Evolutionary conservation across 108 stramenopile genomes (phyloP), one percentile per base, ranked within the genome.

Genomic region (Skeletonema marinoi): DNA sequence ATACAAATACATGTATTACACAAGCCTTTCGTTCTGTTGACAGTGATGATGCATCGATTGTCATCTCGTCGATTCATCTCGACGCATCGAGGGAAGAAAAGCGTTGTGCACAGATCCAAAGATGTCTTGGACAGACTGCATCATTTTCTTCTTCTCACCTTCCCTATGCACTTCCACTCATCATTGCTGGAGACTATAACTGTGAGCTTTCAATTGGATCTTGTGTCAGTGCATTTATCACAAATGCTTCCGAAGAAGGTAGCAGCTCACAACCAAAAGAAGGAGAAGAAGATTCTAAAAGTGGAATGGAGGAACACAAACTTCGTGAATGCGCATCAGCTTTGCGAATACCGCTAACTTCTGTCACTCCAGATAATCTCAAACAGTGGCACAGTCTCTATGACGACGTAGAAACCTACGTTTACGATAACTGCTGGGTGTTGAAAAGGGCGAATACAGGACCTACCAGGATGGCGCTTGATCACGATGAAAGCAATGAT

Each of bases 181-280:
- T 87, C 29, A 85, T 87, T 51, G 86, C 84, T 8, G 86, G 86
- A 65, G 86, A 87, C 69, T 85, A 56, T 72, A 87, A 87, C 64
- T 73, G 68, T 58, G 86, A 87, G 70, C 48, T 87, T 29, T 54
- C 71, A 25, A 54, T 29, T 29, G 86, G 86, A 42, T 85, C 84
- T 3, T 85, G 84, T 48, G 58, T 87, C 29, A 17, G 60, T 61
- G 84, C 75, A 46, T 82, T 82, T 66, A 71, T 87, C 3, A n/a
- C 10, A 6, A 46, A 60, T 19, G 29, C 14, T 21, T 25, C 32
- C 50, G n/a, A 39, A 1, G 42, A 59, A 6, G 51, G 41, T 13
- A 32, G 1, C 63, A 64, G 19, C 38, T 10, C 38, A 19, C 31
- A 11, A 3, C 13, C 30, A 66, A 32, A 42, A 35, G 71, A 64